Conservation (phyloP, 768 basidiomycete species). For the Boletus sp. region DNA sequence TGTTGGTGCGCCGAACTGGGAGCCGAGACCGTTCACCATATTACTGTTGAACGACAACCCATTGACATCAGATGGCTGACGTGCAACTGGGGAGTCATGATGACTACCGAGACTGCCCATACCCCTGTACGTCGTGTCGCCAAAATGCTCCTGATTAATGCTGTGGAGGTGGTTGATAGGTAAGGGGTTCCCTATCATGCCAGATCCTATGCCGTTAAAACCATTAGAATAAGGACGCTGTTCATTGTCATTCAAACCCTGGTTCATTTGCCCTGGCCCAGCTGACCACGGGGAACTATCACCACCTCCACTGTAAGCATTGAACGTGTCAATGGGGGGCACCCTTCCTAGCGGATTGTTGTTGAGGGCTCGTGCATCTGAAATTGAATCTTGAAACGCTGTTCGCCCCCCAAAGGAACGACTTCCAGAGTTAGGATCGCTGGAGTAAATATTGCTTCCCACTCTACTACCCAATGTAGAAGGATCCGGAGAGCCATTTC, state of each 20-base stretch:
- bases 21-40: conserved; percentile 17
- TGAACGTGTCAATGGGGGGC: conserved; percentile 40
- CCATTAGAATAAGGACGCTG: conserved; percentile 25
- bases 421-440: conserved; percentile 37
- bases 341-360: conserved; percentile 33
- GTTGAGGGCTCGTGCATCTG: conserved; percentile 40
- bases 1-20: conserved; percentile 19
- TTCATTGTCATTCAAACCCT: conserved; percentile 22
- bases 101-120: conserved; percentile 22
- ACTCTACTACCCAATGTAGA: conserved; percentile 50
- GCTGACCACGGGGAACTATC: conserved; percentile 35
- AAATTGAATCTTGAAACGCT: conserved; percentile 39
- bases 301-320: conserved; percentile 34
- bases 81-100: conserved; percentile 24
- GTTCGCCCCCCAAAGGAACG: conserved; percentile 37
- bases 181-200: conserved; percentile 16
- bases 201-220: conserved; percentile 21
- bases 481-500: conserved; percentile 70
- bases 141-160: conserved; percentile 28
- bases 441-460: conserved; percentile 34
- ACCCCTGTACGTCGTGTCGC: conserved; percentile 22
- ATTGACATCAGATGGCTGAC: conserved; percentile 24
- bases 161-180: conserved; percentile 21
- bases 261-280: conserved; percentile 23
- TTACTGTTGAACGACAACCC: conserved; percentile 21